A percentile compares a stretch with the other conserved stretches of the same genome.
These are phyloP conservation scores for Carex pumila DNA, from an alignment of 176 grass and related monocot genomes.

Conservation along the genomic window DNA sequence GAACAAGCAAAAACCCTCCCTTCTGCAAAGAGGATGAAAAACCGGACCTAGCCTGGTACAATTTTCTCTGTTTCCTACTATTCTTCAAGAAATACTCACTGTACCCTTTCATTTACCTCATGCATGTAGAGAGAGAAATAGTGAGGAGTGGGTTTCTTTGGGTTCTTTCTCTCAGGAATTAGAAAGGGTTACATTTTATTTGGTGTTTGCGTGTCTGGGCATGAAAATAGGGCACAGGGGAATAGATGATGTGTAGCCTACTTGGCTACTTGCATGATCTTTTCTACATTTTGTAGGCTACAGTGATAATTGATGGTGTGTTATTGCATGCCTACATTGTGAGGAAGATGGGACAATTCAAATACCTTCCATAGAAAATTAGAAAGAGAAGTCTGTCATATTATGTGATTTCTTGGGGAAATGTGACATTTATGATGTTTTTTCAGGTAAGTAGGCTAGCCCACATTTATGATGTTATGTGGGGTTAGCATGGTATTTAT, in stretches of 20 bases:
- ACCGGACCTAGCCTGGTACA: conserved; percentile 66
- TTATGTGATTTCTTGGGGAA: background rate
- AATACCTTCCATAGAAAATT: background rate
- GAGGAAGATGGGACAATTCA: background rate
- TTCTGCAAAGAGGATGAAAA: conserved; percentile 88
- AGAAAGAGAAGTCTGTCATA: background rate
- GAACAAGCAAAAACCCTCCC: conserved; percentile 68
- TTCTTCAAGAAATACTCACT: background rate
- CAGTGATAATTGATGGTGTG: background rate
- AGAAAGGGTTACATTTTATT: background rate
- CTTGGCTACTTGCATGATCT: background rate
- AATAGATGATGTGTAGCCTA: background rate
- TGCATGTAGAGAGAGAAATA: background rate
- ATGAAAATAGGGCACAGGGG: background rate
- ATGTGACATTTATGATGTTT: background rate
- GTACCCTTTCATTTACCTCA: background rate
- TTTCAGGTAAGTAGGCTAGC: too few relatives aligned
- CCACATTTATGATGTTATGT: background rate
- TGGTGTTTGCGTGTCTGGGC: background rate
- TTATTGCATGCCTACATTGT: background rate
- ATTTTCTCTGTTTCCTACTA: background rate
- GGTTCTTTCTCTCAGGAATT: background rate
- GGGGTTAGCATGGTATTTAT: background rate
- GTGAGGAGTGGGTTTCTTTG: background rate
- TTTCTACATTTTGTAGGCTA: background rate